Conservation (phyloP, 352 stramenopile genomes). For the Phytophthora pinifolia region DNA sequence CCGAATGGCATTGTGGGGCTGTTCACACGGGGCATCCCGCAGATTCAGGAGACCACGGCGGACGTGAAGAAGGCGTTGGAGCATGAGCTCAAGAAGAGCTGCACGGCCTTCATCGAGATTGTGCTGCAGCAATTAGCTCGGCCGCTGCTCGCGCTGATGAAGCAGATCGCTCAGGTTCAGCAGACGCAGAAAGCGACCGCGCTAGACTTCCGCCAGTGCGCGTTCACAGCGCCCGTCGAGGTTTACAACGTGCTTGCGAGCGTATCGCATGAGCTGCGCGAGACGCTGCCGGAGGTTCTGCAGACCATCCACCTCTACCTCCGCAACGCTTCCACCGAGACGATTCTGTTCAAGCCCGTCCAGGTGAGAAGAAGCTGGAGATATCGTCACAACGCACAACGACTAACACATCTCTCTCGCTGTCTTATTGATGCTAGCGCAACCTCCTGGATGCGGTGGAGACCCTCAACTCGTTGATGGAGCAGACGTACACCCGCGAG, state of each 20-base stretch:
- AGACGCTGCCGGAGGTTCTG: slow-evolving; percentile 41
- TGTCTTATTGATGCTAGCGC: slow-evolving; percentile 36
- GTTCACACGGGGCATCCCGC: slow-evolving; percentile 69
- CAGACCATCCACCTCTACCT: slow-evolving; percentile 75
- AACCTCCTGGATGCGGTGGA: slow-evolving; percentile 70
- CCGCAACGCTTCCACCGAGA: slow-evolving; percentile 76
- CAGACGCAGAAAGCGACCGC: slow-evolving; percentile 38
- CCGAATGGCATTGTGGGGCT: slow-evolving; percentile 61
- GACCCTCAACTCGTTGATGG: slow-evolving; percentile 55
- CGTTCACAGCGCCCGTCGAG: slow-evolving; percentile 40
- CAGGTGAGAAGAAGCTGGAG: slow-evolving; percentile 42
- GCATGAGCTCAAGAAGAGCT: slow-evolving; percentile 79
- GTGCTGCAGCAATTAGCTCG: slow-evolving; percentile 61
- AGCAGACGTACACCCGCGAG: slow-evolving; percentile 55
- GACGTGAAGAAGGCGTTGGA: slow-evolving; percentile 83
- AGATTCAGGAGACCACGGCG: slow-evolving; percentile 77
- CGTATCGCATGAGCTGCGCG: slow-evolving; percentile 44
- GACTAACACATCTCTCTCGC: slow-evolving; percentile 3
- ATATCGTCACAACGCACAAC: not conserved
- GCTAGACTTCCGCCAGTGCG: slow-evolving; percentile 46
- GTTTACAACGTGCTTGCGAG: slow-evolving; percentile 49
- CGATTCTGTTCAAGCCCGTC: slow-evolving; percentile 83
- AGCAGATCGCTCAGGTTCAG: slow-evolving; percentile 58
- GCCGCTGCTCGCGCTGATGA: slow-evolving; percentile 61
- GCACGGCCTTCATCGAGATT: slow-evolving; percentile 75